Base-by-base conservation (phyloP, 441 rosid species). In the Adansonia madagascariensis region DNA sequence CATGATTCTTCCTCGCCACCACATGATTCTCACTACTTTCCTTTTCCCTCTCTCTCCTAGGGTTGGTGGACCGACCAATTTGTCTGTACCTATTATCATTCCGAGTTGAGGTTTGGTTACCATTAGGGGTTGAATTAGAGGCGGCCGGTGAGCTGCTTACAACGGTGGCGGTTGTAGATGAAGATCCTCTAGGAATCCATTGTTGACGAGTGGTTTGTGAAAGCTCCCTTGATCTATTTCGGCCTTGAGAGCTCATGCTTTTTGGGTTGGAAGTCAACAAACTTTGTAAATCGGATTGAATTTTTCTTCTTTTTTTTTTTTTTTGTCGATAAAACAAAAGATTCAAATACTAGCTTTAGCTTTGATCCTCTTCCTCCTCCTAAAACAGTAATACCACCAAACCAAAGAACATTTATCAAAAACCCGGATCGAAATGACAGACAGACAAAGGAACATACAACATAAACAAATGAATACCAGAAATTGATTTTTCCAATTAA, bases 111-210 rank as follows among this genome's bases (percentile, higher is more conserved):
- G 66, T 65, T 44, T 78, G 62, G 47, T 73, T 31, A 7, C 61
- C 83, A 75, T 79, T 47, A 5, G 83, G 73, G 49, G 75, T 71
- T 46, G 78, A 74, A 81, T 67, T 69, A 17, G 46, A 52, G 15
- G 61, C 55, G 8, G 83, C 65, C 0, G 85, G 84, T 2, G 72
- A 81, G 70, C 69, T 81, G 73, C 68, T 84, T 62, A 59, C 78
- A 3, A 46, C 77, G 0, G 76, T 56, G n/a, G 84, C 56, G 12
- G 84, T 62, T 11, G 64, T 41, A 39, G 75, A 72, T 20, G 86
- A 35, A 50, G 92, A 69, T 55, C 85, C 92, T 86, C 94, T 88
- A 11, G 98, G 98, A 50, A 94, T 85, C 99, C 99, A 96, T 12
- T 85, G 88, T 61, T 81, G 97, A 59, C 91, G 97, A 39, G 84